Percentiles rank a stretch among this genome's conserved stretches.
Conservation (phyloP, 2,329 filamentous ascomycete species). For the Nakataea oryzae region DNA sequence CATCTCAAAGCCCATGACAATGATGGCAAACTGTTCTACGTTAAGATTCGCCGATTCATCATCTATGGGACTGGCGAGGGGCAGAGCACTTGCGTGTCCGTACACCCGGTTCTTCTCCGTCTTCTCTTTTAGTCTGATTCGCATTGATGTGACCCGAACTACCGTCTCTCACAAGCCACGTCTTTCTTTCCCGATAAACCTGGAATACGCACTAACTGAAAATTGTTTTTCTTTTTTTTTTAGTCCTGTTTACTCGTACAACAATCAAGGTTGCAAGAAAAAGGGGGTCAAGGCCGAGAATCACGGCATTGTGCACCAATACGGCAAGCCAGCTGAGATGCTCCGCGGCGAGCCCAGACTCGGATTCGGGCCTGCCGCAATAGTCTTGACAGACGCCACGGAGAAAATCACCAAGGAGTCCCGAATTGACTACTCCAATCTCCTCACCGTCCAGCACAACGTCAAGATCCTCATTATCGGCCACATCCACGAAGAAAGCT, state of each 20-base stretch:
- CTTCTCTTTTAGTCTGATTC: background rate
- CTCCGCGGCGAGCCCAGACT: constrained; percentile 32
- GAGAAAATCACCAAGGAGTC: constrained; percentile 39
- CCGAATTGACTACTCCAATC: constrained; percentile 47
- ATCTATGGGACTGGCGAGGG: constrained; percentile 40
- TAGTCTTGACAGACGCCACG: constrained; percentile 28
- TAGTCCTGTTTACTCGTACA: constrained; percentile 47
- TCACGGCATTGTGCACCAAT: constrained; percentile 41
- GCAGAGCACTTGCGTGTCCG: constrained; percentile 47
- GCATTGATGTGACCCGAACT: background rate
- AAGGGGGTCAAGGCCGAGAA: constrained; percentile 38
- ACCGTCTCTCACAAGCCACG: background rate
- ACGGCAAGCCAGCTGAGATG: constrained; percentile 17
- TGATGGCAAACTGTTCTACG: constrained; percentile 27
- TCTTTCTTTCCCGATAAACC: background rate
- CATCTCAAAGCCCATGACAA: background rate
- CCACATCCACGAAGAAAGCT: constrained; percentile 26
- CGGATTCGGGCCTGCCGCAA: constrained; percentile 34
- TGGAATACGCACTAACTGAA: background rate
- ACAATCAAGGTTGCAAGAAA: constrained; percentile 40
- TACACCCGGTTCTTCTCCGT: background rate
- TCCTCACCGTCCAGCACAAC: constrained; percentile 47
- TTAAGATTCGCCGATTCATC: constrained; percentile 43
- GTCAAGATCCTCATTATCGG: constrained; percentile 47
- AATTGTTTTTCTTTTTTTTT: background rate